Evolutionary conservation across 148 eudicot species (phyloP), one percentile per base, ranked within the genome.

Genomic region (Oxyria digyna): DNA sequence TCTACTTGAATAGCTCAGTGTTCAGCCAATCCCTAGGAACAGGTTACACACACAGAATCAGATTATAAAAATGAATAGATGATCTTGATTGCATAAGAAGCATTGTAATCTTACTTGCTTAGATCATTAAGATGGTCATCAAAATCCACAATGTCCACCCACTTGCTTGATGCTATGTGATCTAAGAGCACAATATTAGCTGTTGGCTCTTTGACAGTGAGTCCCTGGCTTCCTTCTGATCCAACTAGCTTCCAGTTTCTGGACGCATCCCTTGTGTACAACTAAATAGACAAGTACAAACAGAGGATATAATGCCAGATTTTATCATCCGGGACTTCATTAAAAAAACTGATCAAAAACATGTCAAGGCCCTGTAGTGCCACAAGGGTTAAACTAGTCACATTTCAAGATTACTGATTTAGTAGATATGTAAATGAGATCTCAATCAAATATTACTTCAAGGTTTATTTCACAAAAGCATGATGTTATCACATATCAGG

Each of bases 71-170:
- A 1, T 38, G 0, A 38, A 2, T 6, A 38, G 8, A 38, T 38
- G 0, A 33, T 33, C 37, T 2, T 38, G 41, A 38, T 5, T 18
- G 24, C 11, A 35, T 50, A 49, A 49, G 55, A 49, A 45, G 29
- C 41, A 14, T 9, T 9, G 17, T 37, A 20, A 62, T 40, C 87
- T 79, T 82, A 91, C 97, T 84, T 85, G 96, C 85, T 88, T 67
- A 91, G 87, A 82, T 91, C 89, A 70, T 91, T 81, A 14, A 91
- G 90, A 79, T 91, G 97, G 80, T 91, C 97, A 74, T 91, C 92
- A 79, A 91, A 91, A 74, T 91, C 97, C 20, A 80, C 73, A 10
- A 91, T 81, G 42, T 84, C 80, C 76, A 81, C 76, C 92, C 88
- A 83, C 77, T 86, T 88, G 71, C 75, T 75, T 33, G 96, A 82